phyloP scores from a whole-genome alignment of 129 eudicot genomes.

The Arctium lappa region DNA sequence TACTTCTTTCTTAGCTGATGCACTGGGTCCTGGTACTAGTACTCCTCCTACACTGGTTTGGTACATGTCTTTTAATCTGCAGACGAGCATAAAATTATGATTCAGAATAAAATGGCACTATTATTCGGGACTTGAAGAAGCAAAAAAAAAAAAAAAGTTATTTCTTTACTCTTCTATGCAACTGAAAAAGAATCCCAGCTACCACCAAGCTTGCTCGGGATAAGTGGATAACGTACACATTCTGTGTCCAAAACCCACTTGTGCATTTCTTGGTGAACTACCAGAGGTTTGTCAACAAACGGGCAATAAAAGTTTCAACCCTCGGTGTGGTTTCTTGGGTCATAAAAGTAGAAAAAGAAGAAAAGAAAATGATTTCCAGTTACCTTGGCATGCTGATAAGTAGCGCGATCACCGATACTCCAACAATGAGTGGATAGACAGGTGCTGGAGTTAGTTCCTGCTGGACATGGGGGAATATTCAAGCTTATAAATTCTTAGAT shows the following conservation, averaged over 20 bases:
- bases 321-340: not conserved
- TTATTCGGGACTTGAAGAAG: not conserved
- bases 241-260: not conserved
- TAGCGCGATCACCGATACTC: constrained; percentile 67
- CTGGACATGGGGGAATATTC: not conserved
- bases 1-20: constrained; percentile 60
- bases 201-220: not conserved
- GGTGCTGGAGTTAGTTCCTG: constrained; percentile 97
- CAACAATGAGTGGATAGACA: constrained; percentile 77
- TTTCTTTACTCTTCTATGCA: not conserved
- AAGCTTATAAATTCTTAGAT: not conserved
- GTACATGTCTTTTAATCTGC: constrained; percentile 76
- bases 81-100: constrained; percentile 1
- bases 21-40: constrained; percentile 42
- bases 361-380: not conserved
- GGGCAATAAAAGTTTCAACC: not conserved
- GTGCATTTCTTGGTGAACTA: not conserved
- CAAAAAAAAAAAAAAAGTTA: too few species aligned
- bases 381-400: constrained; percentile 92
- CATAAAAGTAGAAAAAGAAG: not conserved
- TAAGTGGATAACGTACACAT: too few species aligned
- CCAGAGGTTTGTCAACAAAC: not conserved
- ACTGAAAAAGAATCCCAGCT: not conserved
- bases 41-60: constrained; percentile 65
- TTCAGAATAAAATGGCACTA: not conserved